Evolutionary conservation across 2,329 filamentous ascomycete genomes (phyloP), one percentile per base, ranked within the genome.

Genomic region (Arthrobotrys megalospora): DNA sequence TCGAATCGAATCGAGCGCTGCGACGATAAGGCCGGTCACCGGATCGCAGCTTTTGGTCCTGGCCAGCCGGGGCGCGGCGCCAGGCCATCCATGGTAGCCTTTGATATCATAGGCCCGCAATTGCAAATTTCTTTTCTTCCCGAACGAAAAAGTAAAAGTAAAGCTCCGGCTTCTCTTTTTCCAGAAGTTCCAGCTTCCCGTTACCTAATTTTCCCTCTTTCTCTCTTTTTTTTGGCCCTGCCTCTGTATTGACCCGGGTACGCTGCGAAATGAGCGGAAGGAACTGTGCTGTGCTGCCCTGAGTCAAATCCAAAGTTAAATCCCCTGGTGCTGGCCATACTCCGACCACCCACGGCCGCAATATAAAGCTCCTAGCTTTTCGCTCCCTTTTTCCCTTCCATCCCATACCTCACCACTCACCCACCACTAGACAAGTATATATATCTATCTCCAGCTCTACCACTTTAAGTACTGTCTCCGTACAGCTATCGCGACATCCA

Each of bases 301-400:
- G 67, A 63, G 69, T 73, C 69, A 65, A 66, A 21, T 38, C 66
- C 41, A 43, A 60, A 21, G 28, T 63, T 60, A 60, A 60, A 60
- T 55, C 67, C 67, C 67, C 55, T 71, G 67, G 55, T 65, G 36
- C 41, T 72, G 7, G 36, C 65, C 62, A 73, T 24, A 63, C 69
- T 63, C 69, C 69, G 69, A 73, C 41, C 19, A 60, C 53, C 60
- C 47, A 73, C 69, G 69, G 55, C 60, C 52, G 50, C 60, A 73
- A 73, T 73, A 73, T 73, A 73, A 73, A 73, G 24, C 68, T 73
- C 48, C 69, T 58, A 73, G 58, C 60, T 60, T n/a, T 32, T 66
- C 69, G 69, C 69, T 60, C 69, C 60, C 50, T 66, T 73, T 73
- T 38, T 19, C 47, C 50, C 19, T 21, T 16, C 55, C 53, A 60